Evolutionary conservation across 2,329 filamentous ascomycete genomes (phyloP), one percentile per base, ranked within the genome.

Genomic region (Xylariaceae sp.): DNA sequence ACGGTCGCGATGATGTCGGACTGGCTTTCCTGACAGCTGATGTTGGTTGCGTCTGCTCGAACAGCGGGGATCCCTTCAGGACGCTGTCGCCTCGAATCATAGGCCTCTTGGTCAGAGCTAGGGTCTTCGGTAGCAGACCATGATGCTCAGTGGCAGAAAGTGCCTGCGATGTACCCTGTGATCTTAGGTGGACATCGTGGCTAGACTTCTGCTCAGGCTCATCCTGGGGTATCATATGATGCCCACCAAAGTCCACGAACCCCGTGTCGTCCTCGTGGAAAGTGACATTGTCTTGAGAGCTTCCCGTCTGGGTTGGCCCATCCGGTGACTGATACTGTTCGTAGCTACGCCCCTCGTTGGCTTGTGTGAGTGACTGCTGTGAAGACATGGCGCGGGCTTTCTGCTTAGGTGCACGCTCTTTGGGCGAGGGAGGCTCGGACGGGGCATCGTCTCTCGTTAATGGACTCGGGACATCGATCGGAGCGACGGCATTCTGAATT

Each of bases 1-100:
- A 81, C 0, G 77, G 77, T 9, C 76, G 66, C 1, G 76, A 80
- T 1, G 75, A 79, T 0, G 76, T 79, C 16, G 77, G 77, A 43
- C 75, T 80, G 34, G 64, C 57, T 18, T 63, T 65, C 51, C 71
- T 76, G 13, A 69, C 53, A 1, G 67, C 74, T 1, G 76, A 78
- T 2, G 77, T 78, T 24, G 64, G 64, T 47, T 77, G 77, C 0
- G 77, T 79, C 48, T 73, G 70, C 1, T 64, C 68, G 49, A 81
- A 81, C 8, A 81, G 62, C 53, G 81, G 76, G 7, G 74, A 72
- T 53, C 55, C 65, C 12, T 32, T 32, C 30, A 32, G 8, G 12
- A 32, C 13, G 11, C 30, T 17, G 30, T 32, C 17, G 4, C 33
- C n/a, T 18, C 33, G 13, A 4, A 12, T 4, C 17, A 7, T 7